Evolutionary conservation across 2,329 filamentous ascomycete species (phyloP), one percentile per base, ranked within the genome.

Genomic region (Juglanconis juglandina): DNA sequence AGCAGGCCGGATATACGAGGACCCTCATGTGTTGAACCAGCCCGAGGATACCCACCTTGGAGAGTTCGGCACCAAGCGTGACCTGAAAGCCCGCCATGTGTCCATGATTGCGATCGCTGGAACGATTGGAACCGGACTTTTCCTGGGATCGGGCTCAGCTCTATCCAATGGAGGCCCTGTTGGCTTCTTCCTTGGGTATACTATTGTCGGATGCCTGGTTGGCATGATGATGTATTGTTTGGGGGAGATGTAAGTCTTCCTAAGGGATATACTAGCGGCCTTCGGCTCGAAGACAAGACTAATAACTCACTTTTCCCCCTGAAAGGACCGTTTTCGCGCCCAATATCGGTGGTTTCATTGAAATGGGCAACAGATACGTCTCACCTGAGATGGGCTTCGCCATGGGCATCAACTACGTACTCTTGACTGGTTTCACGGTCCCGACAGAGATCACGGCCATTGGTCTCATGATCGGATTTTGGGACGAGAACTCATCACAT

Each of bases 81-180:
- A 62, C 41, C 56, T 62, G 46, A 62, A 62, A 48, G 52, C 67
- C 9, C 68, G 68, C 9, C 67, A 69, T 59, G 63, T 69, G 7
- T 66, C 66, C 33, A 69, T 69, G 67, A 78, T 81, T 53, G 75
- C 72, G 3, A 68, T 77, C 17, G 76, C 74, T 5, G 76, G 75
- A 8, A 77, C 74, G 3, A 71, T 77, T 17, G 76, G 76, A 3
- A 69, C 68, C 7, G 71, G 85, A 3, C 71, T 88, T 6, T 88
- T 88, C 63, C 75, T 88, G 5, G 85, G 85, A 37, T 86, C 84
- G 0, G 86, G 86, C 6, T 82, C 82, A 67, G 81, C 83, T 4
- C 72, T 88, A 42, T 78, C 83, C 1, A 85, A 78, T 0, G 85
- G 83, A 35, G 85, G 85, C 0, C 85, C 85, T 4, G 84, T 81